Conservation (phyloP, 805 yeast species). For the Hagleromyces aurorensis region DNA sequence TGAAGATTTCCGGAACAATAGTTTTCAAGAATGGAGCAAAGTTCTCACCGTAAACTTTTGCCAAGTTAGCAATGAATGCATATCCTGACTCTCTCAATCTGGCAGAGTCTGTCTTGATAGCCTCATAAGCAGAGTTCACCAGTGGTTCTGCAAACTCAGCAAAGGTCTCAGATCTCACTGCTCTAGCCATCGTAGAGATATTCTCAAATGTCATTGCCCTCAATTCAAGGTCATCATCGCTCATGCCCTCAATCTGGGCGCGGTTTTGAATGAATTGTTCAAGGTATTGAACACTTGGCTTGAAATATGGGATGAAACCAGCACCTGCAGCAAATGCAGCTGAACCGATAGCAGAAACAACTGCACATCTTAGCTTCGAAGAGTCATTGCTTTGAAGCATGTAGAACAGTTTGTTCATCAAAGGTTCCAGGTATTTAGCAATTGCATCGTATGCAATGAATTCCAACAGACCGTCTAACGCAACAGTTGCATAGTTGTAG, state of each 20-base stretch:
- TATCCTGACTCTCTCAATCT: slow-evolving; percentile 93
- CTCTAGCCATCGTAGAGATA: slow-evolving; percentile 89
- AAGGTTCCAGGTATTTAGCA: slow-evolving; percentile 70
- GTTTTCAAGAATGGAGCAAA: slow-evolving; percentile 79
- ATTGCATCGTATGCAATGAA: slow-evolving; percentile 85
- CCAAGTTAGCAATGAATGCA: slow-evolving; percentile 87
- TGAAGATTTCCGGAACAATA: slow-evolving; percentile 76
- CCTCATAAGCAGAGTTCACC: slow-evolving; percentile 77
- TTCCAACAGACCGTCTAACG: slow-evolving; percentile 87
- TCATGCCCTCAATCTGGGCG: slow-evolving; percentile 63
- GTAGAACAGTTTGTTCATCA: slow-evolving; percentile 80
- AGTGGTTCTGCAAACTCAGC: slow-evolving; percentile 79
- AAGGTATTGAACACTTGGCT: slow-evolving; percentile 67
- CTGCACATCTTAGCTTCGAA: slow-evolving; percentile 61
- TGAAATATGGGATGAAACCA: slow-evolving; percentile 78
- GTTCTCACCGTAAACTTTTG: slow-evolving; percentile 87
- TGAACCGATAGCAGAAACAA: slow-evolving; percentile 94
- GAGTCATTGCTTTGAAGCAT: slow-evolving; percentile 75
- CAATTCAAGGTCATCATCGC: slow-evolving; percentile 85
- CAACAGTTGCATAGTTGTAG: slow-evolving; percentile 84
- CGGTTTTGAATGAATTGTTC: slow-evolving; percentile 73
- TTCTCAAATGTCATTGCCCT: slow-evolving; percentile 91
- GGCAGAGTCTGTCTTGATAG: slow-evolving; percentile 68
- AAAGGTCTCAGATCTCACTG: slow-evolving; percentile 89
- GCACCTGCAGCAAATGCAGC: slow-evolving; percentile 94